phyloP scores from a whole-genome alignment of 1,139 yeast species.

The Candida smagusa region DNA sequence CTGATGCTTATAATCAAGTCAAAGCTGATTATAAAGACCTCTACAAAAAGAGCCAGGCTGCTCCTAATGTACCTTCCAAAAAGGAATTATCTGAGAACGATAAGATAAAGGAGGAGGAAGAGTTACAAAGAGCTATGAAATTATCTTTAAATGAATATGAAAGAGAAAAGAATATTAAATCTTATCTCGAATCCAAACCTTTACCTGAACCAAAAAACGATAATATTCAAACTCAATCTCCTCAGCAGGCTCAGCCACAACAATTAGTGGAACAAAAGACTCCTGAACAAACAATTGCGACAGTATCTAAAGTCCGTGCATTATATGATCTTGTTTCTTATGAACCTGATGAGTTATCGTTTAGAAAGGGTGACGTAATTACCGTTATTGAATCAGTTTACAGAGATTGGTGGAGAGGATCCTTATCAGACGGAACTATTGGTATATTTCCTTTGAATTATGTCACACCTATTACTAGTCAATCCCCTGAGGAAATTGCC shows the following conservation, averaged over 20 bases:
- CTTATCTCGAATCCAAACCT: slow-evolving; percentile 27
- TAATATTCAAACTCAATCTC: slow-evolving; percentile 5
- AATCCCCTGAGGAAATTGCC: slow-evolving; percentile 47
- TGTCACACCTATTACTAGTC: slow-evolving; percentile 74
- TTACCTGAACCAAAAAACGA: slow-evolving; percentile 20
- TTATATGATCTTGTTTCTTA: slow-evolving; percentile 74
- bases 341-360: slow-evolving; percentile 70
- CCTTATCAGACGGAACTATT: slow-evolving; percentile 64
- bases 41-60: slow-evolving; percentile 19
- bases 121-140: slow-evolving; percentile 72
- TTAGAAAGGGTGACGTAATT: slow-evolving; percentile 72
- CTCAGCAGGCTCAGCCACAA: slow-evolving; percentile 6
- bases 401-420: slow-evolving; percentile 96
- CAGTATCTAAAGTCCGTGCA: slow-evolving; percentile 73
- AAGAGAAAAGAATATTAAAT: slow-evolving; percentile 32
- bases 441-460: slow-evolving; percentile 96
- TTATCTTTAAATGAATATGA: slow-evolving; percentile 70
- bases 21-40: slow-evolving; percentile 43
- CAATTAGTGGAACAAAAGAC: slow-evolving; percentile 11
- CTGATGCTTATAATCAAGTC: slow-evolving; percentile 53
- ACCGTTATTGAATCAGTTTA: slow-evolving; percentile 85
- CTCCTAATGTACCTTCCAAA: slow-evolving; percentile 64
- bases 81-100: slow-evolving; percentile 47
- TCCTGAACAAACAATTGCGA: slow-evolving; percentile 37
- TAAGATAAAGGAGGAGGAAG: slow-evolving; percentile 68